Base-by-base conservation (phyloP, 192 early-diverging fungal genomes). In the Paraglomus occultum region DNA sequence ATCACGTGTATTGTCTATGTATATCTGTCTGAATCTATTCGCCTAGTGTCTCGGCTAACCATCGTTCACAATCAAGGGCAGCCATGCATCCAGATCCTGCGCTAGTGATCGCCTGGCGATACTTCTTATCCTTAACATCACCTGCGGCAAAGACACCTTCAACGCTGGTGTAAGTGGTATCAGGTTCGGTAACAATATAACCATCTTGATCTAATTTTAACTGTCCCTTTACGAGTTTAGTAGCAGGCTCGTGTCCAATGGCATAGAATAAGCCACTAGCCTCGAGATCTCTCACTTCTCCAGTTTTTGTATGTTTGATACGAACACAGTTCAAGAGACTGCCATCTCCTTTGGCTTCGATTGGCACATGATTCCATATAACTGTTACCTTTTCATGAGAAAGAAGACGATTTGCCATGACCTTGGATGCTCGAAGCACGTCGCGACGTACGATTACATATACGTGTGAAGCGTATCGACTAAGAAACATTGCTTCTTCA, bases 71-170 rank as follows among this genome's bases (percentile, higher is more conserved):
- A 77, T 99, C 97, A 22, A 99, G 79, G 8, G 95, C 95, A 31
- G 97, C 94, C 94, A 96, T 96, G 83, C 97, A 99, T 54, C 97
- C 97, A 43, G 90, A 89, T 45, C 97, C 94, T 46, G 96, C 96
- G 60, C 92, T 93, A 39, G 97, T 99, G 67, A 99, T 87, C 15
- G 97, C 97, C 79, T 99, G 96, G 73, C 96, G 91, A 82, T 99
- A 99, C 22, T 76, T 88, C 78, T 90, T 90, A 78, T 99, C 97
- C 75, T 97, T 92, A 62, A 99, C 95, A 85, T 99, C 97, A 73
- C 97, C 97, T 39, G 91, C 91, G 55, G 97, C 97, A 87, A 96
- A 99, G 48, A 99, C 91, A 70, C 97, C 97, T 67, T 84, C 82
- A 49, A 99, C 73, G 73, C 84, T 95, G 66, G 97, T 99, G 58